Percentiles rank a stretch among this genome's conserved stretches.
Evolutionary conservation across 2,329 filamentous ascomycete species (phyloP).

Genomic region (Penicillium sp.): DNA sequence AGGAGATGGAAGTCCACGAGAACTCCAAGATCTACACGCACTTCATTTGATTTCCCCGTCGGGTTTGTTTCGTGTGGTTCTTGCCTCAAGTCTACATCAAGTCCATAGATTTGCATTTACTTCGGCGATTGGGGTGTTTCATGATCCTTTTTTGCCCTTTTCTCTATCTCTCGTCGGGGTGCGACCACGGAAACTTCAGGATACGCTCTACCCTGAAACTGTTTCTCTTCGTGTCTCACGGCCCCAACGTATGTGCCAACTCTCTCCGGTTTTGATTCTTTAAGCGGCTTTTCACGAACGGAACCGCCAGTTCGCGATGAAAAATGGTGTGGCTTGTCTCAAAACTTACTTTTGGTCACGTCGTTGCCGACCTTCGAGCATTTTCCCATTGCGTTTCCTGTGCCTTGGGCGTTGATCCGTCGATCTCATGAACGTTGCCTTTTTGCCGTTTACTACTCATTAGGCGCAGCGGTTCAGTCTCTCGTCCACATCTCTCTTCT

Average conservation of each 20-base stretch:
- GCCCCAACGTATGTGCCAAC: slow-evolving; percentile 4
- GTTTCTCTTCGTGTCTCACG: background rate
- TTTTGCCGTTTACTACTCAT: slow-evolving; percentile 7
- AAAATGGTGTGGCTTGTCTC: slow-evolving; percentile 21
- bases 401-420: slow-evolving; percentile 9
- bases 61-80: slow-evolving; percentile 29
- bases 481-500: slow-evolving; percentile 9
- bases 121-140: slow-evolving; percentile 28
- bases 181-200: background rate
- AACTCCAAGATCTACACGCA: slow-evolving; percentile 99
- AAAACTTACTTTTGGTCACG: slow-evolving; percentile 11
- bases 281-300: slow-evolving; percentile 9
- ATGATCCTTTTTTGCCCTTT: slow-evolving; percentile 13
- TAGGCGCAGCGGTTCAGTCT: slow-evolving; percentile 20
- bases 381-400: background rate
- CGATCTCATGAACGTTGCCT: slow-evolving; percentile 27
- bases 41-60: slow-evolving; percentile 76
- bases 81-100: slow-evolving; percentile 19
- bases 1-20: slow-evolving; percentile 99
- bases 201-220: background rate
- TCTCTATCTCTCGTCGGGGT: background rate
- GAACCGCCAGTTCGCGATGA: slow-evolving; percentile 1
- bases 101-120: slow-evolving; percentile 32
- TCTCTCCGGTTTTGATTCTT: slow-evolving; percentile 17
- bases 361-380: slow-evolving; percentile 6